Evolutionary conservation across 768 basidiomycete genomes (phyloP).

Genomic region (Lactifluus subvellereus): DNA sequence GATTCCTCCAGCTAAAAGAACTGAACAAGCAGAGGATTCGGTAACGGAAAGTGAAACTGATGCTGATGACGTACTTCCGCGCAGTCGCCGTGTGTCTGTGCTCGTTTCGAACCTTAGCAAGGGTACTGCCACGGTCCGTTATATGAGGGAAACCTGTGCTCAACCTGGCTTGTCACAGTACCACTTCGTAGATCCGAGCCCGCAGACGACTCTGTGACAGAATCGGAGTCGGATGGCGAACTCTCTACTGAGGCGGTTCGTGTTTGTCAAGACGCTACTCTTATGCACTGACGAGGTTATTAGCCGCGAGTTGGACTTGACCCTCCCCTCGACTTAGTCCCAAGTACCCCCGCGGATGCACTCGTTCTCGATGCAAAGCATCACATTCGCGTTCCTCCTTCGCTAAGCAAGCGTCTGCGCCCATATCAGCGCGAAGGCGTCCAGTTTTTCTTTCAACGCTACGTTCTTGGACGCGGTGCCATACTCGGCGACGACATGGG

Average conservation of each 20-base stretch:
- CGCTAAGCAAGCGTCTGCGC: constrained; percentile 83
- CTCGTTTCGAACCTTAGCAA: not conserved
- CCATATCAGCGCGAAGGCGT: constrained; percentile 88
- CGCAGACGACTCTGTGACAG: constrained; percentile 41
- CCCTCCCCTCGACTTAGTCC: constrained; percentile 40
- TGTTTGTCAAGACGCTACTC: not conserved
- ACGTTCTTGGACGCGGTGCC: constrained; percentile 62
- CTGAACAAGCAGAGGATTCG: constrained; percentile 2
- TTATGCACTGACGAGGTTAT: not conserved
- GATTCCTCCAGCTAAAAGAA: constrained; percentile 13
- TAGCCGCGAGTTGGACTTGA: not conserved
- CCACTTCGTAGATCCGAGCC: constrained; percentile 4
- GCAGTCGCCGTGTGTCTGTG: not conserved
- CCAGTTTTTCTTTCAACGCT: constrained; percentile 72
- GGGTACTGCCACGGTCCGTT: not conserved
- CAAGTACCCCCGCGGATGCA: constrained; percentile 40
- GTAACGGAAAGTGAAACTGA: constrained; percentile 21
- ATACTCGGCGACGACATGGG: constrained; percentile 98
- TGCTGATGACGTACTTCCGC: not conserved
- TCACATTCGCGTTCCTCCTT: constrained; percentile 49
- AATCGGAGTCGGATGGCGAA: constrained; percentile 39
- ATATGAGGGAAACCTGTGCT: not conserved
- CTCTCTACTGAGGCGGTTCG: constrained; percentile 5
- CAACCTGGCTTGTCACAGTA: constrained; percentile 1
- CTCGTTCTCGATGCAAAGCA: constrained; percentile 45